Percentiles rank a stretch among this genome's conserved stretches.
These are phyloP conservation scores for Hydrangea macrophylla DNA, from an alignment of 148 eudicot genomes.

Conservation along the genomic window DNA sequence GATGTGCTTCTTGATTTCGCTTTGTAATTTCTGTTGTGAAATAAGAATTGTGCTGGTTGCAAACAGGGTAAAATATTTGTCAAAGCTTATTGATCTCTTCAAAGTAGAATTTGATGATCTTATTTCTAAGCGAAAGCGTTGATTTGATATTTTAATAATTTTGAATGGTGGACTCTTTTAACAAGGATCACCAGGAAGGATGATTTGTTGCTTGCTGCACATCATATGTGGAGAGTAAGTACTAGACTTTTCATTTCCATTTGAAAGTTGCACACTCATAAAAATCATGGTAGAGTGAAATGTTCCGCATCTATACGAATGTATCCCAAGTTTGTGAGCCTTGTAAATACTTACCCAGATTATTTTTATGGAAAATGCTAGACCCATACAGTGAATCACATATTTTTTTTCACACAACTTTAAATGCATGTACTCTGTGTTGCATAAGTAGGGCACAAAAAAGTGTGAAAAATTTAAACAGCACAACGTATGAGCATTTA, in stretches of 20 bases:
- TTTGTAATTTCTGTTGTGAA: constrained; percentile 21
- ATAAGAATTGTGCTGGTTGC: neutral
- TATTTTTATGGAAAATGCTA: too few relatives aligned
- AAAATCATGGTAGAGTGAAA: too few relatives aligned
- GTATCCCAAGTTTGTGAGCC: too few relatives aligned
- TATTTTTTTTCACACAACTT: too few relatives aligned
- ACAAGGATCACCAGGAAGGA: neutral
- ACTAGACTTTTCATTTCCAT: neutral
- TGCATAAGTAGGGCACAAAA: too few relatives aligned
- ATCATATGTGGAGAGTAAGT: constrained; percentile 4
- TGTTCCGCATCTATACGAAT: too few relatives aligned
- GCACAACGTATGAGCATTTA: too few relatives aligned
- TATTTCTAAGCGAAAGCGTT: neutral
- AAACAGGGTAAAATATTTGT: neutral
- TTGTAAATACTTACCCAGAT: too few relatives aligned
- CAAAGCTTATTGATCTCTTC: neutral
- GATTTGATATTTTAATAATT: neutral
- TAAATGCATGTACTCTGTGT: too few relatives aligned
- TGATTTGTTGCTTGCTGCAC: neutral
- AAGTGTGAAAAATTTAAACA: too few relatives aligned
- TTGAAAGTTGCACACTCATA: too few relatives aligned
- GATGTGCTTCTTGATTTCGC: constrained; percentile 73
- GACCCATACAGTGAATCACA: too few relatives aligned
- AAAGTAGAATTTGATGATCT: neutral
- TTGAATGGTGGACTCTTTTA: constrained; percentile 2